These are phyloP conservation scores for Pharnaceum exiguum DNA, from an alignment of 148 eudicot species.

Conservation along the genomic window DNA sequence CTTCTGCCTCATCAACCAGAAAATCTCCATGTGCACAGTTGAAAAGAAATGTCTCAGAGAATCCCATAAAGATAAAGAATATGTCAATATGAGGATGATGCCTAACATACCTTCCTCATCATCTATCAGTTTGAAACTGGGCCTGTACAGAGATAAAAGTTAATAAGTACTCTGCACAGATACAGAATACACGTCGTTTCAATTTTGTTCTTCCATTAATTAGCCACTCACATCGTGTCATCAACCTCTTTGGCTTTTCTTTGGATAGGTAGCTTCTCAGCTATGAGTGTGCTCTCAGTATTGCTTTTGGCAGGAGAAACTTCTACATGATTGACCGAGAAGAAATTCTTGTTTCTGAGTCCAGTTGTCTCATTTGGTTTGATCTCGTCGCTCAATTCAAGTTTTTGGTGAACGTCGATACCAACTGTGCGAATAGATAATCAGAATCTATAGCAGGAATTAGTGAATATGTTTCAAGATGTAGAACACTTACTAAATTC, in stretches of 20 bases:
- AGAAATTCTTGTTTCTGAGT: constrained; percentile 33
- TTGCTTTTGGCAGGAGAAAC: constrained; percentile 35
- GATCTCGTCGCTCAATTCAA: constrained; percentile 28
- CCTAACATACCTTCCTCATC: constrained; percentile 63
- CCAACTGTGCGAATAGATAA: constrained; percentile 65
- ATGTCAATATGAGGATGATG: constrained; percentile 1
- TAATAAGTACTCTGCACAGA: neutral
- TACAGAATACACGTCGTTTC: neutral
- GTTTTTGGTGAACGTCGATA: constrained; percentile 68
- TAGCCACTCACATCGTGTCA: constrained; percentile 46
- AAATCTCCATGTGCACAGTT: constrained; percentile 26
- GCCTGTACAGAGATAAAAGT: constrained; percentile 42
- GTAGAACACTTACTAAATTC: constrained; percentile 54
- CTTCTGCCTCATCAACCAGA: constrained; percentile 30
- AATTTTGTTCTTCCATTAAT: neutral
- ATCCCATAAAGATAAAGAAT: constrained; percentile 1
- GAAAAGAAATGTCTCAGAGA: constrained; percentile 12
- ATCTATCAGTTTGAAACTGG: constrained; percentile 75
- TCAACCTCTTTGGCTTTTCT: constrained; percentile 24
- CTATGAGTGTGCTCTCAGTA: constrained; percentile 24
- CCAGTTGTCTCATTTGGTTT: constrained; percentile 28
- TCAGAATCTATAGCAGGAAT: constrained; percentile 2
- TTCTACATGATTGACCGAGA: constrained; percentile 33
- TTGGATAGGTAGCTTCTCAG: constrained; percentile 24
- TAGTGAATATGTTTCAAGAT: constrained; percentile 3